Base-by-base conservation (phyloP, 2,329 filamentous ascomycete species). In the Macrophomina tecta region DNA sequence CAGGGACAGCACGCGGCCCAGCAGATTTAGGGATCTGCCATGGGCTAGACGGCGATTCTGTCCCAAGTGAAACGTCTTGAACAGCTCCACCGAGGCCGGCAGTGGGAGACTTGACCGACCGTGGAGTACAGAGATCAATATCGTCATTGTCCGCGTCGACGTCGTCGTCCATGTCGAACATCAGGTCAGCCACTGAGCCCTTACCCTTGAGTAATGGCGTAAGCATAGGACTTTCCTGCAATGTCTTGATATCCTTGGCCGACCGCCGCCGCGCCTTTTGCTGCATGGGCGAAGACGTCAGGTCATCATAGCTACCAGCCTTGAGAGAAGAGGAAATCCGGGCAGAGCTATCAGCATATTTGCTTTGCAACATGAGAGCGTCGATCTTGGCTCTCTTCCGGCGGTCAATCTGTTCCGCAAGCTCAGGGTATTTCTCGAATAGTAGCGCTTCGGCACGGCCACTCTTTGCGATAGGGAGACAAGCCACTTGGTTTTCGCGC, bases 131-230 rank as follows among this genome's bases (percentile, higher is more conserved):
- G n/a, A 60, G 38, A 30, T 66, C 52, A 28, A 60, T 34, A 14
- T 46, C 64, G 23, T 60, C 32, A 32, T 32, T 62, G 18, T 52
- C 56, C n/a, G 40, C 73, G 16, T 77, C 69, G 66, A 84, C 85
- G 51, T 93, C 92, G 45, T 96, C 93, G 67, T 97, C 94, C 93
- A 97, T 97, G 70, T 92, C 89, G 74, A 97, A 97, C 77, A 97
- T 97, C 65, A 97, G 84, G 71, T 97, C 94, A 45, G 84, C 85
- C 1, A 85, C 82, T 0, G 91, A 94, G 23, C 84, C 85, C 72
- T 88, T 93, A 1, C 90, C 84, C 65, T 87, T 89, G 52, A 95
- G 82, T 18, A 81, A 83, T 0, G 93, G 92, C 66, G 88, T 92
- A 62, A 86, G 84, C 0, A 84, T 82, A 68, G 88, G 87, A 69